Evolutionary conservation across 1,139 yeast species (phyloP).

Genomic region (Saccharomyces hybrid): DNA sequence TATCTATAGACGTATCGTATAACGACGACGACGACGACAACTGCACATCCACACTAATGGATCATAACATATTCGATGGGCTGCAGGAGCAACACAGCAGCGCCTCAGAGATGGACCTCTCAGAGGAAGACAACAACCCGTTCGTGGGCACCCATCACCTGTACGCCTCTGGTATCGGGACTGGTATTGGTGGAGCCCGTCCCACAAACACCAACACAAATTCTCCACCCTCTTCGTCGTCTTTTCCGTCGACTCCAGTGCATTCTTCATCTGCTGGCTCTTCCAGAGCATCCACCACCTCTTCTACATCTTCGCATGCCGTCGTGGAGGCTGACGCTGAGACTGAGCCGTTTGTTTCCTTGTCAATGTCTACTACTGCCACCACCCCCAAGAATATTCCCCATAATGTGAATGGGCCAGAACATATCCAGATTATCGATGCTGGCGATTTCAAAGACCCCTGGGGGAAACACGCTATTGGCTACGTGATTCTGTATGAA

Average conservation of each 20-base stretch:
- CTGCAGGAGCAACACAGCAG: not conserved
- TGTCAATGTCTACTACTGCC: constrained; percentile 1
- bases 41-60: not conserved
- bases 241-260: not conserved
- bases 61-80: not conserved
- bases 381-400: not conserved
- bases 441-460: constrained; percentile 31
- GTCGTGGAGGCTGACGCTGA: not conserved
- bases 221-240: not conserved
- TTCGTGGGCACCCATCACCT: constrained; percentile 38
- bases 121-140: constrained; percentile 45
- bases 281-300: not conserved
- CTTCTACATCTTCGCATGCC: not conserved
- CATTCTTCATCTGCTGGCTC: constrained; percentile 2
- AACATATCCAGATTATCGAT: constrained; percentile 20
- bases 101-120: constrained; percentile 6
- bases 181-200: not conserved
- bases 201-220: not conserved
- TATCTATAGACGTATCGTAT: not conserved
- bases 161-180: constrained; percentile 35
- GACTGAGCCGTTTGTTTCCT: constrained; percentile 5
- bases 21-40: not conserved
- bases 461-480: constrained; percentile 62
- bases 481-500: constrained; percentile 66
- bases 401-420: not conserved